Evolutionary conservation across 768 basidiomycete species (phyloP).

Genomic region (Suillus sp.): DNA sequence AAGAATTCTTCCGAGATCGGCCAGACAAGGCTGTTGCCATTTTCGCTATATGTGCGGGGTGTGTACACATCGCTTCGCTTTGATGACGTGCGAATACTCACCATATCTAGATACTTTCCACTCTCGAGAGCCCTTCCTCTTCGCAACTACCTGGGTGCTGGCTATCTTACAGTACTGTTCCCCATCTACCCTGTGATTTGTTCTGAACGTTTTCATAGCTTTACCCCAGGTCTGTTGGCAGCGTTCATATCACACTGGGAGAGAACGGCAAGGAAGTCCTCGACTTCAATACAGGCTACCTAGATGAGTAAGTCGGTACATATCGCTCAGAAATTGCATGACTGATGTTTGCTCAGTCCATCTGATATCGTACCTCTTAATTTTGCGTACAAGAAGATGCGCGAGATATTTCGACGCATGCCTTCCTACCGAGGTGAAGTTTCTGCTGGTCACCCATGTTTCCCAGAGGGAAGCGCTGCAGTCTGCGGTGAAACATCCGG

Average conservation of each 20-base stretch:
- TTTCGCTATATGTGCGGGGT: constrained; percentile 47
- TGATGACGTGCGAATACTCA: no score
- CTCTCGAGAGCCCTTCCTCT: no score
- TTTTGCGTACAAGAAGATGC: constrained; percentile 55
- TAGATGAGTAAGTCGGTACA: constrained; percentile 41
- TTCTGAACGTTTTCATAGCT: background rate
- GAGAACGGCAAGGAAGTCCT: constrained; percentile 42
- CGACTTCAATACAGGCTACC: constrained; percentile 48
- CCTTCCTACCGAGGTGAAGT: constrained; percentile 29
- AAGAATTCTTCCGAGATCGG: constrained; percentile 45
- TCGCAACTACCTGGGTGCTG: no score
- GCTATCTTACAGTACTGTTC: no score
- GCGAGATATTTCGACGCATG: constrained; percentile 61
- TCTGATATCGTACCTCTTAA: constrained; percentile 26
- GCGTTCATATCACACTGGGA: constrained; percentile 49
- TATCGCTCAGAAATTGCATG: background rate
- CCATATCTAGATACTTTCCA: no score
- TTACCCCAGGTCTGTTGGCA: constrained; percentile 34
- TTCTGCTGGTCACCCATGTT: constrained; percentile 28
- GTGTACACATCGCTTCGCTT: background rate
- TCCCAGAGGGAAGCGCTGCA: constrained; percentile 19
- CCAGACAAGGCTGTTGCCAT: constrained; percentile 59
- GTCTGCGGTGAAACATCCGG: no score
- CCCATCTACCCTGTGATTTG: no score
- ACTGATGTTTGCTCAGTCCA: background rate